A percentile compares a stretch with the other conserved stretches of the same genome.
These are phyloP conservation scores for Hypericum perforatum DNA, from an alignment of 345 rosid genomes.

Conservation along the genomic window DNA sequence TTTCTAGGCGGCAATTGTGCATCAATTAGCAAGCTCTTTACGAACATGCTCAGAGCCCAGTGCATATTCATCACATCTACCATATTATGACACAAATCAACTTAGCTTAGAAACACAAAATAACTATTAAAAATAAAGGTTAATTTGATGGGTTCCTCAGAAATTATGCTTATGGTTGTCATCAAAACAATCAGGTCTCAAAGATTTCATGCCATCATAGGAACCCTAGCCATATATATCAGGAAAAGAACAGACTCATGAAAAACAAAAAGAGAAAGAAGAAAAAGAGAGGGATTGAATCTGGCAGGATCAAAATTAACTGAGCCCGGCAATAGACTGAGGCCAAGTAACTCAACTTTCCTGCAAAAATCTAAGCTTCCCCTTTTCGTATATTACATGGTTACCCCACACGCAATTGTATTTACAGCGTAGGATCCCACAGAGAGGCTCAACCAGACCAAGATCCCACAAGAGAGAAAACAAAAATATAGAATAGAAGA, in stretches of 20 bases:
- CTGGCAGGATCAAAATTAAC: slow-evolving; percentile 38
- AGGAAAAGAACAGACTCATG: background rate
- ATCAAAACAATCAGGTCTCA: slow-evolving; percentile 50
- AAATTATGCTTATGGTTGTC: slow-evolving; percentile 29
- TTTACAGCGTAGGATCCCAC: too few species aligned
- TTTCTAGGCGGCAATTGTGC: slow-evolving; percentile 52
- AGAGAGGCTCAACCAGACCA: too few species aligned
- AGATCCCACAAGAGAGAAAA: too few species aligned
- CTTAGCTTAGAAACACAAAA: background rate
- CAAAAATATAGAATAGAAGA: too few species aligned
- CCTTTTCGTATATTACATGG: too few species aligned
- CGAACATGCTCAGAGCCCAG: slow-evolving; percentile 46
- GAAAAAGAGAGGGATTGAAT: background rate
- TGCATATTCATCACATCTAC: slow-evolving; percentile 35
- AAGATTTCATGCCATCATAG: slow-evolving; percentile 48
- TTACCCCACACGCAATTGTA: too few species aligned
- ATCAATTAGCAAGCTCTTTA: slow-evolving; percentile 24
- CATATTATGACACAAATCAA: background rate
- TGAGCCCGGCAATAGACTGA: slow-evolving; percentile 18
- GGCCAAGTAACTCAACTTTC: slow-evolving; percentile 44
- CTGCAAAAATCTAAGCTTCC: slow-evolving; percentile 38
- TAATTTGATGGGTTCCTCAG: slow-evolving; percentile 28
- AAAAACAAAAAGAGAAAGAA: background rate
- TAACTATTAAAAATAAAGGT: background rate
- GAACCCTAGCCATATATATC: slow-evolving; percentile 6